Evolutionary conservation across 495 filamentous ascomycete species (phyloP), one percentile per base, ranked within the genome.

Genomic region (Lophium mytilinum): DNA sequence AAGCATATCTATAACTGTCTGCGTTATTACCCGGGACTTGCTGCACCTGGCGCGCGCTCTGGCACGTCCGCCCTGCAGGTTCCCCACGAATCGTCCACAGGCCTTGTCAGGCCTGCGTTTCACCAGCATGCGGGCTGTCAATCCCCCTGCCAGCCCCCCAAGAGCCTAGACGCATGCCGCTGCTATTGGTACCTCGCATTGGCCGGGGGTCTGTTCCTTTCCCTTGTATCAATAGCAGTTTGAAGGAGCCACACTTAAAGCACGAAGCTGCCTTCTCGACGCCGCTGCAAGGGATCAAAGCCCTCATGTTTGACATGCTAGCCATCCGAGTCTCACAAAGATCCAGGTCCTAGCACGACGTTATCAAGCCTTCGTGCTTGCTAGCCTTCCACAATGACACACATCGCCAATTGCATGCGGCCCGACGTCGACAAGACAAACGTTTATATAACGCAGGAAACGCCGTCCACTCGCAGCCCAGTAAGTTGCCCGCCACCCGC

Each of bases 331-430:
- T 66, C 63, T 66, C 63, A 66, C 52, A 59, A 59, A 56, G 50
- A 37, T 21, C 15, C 34, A 40, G 50, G 34, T 36, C 63, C 56
- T 62, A 58, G 63, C 59, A 52, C 24, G 37, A 50, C 41, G 52
- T 52, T 50, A 42, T 55, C 57, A 58, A 66, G 49, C 58, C 59
- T 58, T 49, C 30, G 56, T 50, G 47, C 50, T 45, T 39, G 55
- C 24, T 54, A 62, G 61, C 58, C 57, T 30, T 36, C 54, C 17
- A 57, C 61, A 55, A 68, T 68, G 65, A 63, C 63, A 63, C 65
- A 68, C 57, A 68, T 68, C 50, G 63, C 65, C 56, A 63, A 68
- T 63, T 68, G 65, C 60, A 63, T 68, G 55, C 63, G 65, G 36
- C 52, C 40, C 5, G 63, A 56, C 37, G 59, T 57, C 59, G 59